Base-by-base conservation (phyloP, 331 rosid genomes). In the Rosa hybrid region DNA sequence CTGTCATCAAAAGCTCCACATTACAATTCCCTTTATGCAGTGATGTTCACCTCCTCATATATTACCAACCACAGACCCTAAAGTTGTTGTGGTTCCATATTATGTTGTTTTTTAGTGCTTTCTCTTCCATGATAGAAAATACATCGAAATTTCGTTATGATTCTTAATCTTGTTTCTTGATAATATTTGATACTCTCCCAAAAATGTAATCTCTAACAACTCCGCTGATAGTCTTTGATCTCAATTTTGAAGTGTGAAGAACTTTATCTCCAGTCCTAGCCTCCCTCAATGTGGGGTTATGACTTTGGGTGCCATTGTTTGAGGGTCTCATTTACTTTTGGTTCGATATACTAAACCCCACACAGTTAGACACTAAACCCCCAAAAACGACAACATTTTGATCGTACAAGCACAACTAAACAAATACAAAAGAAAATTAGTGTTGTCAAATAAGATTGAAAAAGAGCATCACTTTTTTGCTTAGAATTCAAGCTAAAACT, bases 41-140 rank as follows among this genome's bases (percentile, higher is more conserved):
- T 90, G 89, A 89, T 86, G 90, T 86, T 83, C 81, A 87, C 88
- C 39, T 87, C 85, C 78, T 86, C 83, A 77, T 76, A 82, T 84
- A 83, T 85, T 84, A 82, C 86, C 83, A 92, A 87, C 93, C 94
- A 89, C 90, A 85, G 6, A 85, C 87, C 83, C 87, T 84, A 90
- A 90, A 90, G 93, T 84, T 82, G 6, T 13, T 13, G 50, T 54
- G 76, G 87, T 86, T 83, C 91, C 88, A 83, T 84, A 67, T 85
- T 84, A 73, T 78, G 68, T 83, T 88, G 84, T 84, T 88, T 82
- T 81, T 78, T 81, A 71, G 84, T 84, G 88, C 91, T 86, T 86
- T 85, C 90, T 81, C 79, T 70, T 88, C 81, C 65, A 79, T 75
- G 76, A 74, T 80, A 67, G 76, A 46, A 77, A 83, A 70, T 50